Evolutionary conservation across 2,329 filamentous ascomycete genomes (phyloP).

Genomic region (Fusarium incarnatum): DNA sequence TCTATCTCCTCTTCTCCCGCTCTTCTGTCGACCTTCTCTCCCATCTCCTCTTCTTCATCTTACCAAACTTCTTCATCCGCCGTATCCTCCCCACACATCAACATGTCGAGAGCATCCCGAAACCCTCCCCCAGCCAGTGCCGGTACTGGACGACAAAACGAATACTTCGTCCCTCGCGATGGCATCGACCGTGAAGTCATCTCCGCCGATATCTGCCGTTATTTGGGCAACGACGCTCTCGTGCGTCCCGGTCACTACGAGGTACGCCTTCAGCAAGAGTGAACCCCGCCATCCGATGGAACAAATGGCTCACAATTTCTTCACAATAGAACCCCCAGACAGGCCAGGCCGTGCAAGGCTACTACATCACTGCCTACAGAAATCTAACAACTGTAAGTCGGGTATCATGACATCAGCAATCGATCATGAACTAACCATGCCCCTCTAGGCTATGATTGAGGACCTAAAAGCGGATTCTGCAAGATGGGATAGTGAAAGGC

Average conservation of each 20-base stretch:
- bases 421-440: conserved; percentile 25
- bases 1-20: conserved; percentile 39
- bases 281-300: conserved; percentile 14
- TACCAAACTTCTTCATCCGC: conserved; percentile 33
- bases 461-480: conserved; percentile 72
- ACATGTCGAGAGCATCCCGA: conserved; percentile 57
- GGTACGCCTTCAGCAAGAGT: conserved; percentile 58
- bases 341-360: conserved; percentile 74
- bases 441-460: conserved; percentile 69
- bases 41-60: conserved; percentile 38
- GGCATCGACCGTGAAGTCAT: conserved; percentile 88
- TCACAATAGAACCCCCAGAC: conserved; percentile 62
- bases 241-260: conserved; percentile 80
- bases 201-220: conserved; percentile 85
- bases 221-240: conserved; percentile 83
- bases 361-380: conserved; percentile 82
- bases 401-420: background rate
- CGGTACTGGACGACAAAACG: conserved; percentile 70
- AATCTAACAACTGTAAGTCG: conserved; percentile 79
- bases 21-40: conserved; percentile 31
- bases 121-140: conserved; percentile 52
- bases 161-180: conserved; percentile 83
- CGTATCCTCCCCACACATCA: conserved; percentile 40
- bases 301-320: conserved; percentile 43
- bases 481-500: conserved; percentile 70